Evolutionary conservation across 2,329 filamentous ascomycete species (phyloP), one percentile per base, ranked within the genome.

Genomic region (Paraphaeosphaeria minitans): DNA sequence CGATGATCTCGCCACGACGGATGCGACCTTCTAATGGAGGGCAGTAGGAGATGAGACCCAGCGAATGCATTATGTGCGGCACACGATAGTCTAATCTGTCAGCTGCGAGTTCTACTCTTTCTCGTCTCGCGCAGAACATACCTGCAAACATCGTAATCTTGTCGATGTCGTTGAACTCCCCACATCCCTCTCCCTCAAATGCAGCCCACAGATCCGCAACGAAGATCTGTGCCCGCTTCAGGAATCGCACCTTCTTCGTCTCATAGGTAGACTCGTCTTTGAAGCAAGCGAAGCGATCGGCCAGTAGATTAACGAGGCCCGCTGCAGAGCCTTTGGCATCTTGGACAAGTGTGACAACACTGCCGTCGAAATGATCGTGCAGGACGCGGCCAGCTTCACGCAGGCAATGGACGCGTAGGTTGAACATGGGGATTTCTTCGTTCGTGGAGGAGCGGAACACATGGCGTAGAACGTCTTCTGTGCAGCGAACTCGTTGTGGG

Each of bases 201-300:
- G 93, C 96, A 5, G 95, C 96, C 96, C 96, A 99, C 0, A 98
- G 75, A 75, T 99, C 95, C 22, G 96, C 96, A 2, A 96, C 93
- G 21, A 98, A 85, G 60, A 99, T 99, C 77, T 99, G 95, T 1
- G 95, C 93, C 12, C 96, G 88, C 79, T 99, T 99, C 73, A 97
- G 87, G 62, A 99, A 85, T 14, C 92, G 89, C 2, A 99, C 88
- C 57, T 83, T 84, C 46, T 88, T 87, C 10, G 88, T 88, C 54
- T 94, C 88, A 72, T 93, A 97, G 3, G 73, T 77, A 57, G 88
- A 86, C 72, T 93, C 90, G 71, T 99, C 95, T 22, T 89, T 84
- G 79, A 99, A 97, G 78, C 91, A 96, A 24, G 85, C 76, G 72
- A 99, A 97, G 70, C 93, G 86, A 46, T 87, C 83, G 4, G 91